Conservation (phyloP, 495 filamentous ascomycete genomes). For the Podospora australis region DNA sequence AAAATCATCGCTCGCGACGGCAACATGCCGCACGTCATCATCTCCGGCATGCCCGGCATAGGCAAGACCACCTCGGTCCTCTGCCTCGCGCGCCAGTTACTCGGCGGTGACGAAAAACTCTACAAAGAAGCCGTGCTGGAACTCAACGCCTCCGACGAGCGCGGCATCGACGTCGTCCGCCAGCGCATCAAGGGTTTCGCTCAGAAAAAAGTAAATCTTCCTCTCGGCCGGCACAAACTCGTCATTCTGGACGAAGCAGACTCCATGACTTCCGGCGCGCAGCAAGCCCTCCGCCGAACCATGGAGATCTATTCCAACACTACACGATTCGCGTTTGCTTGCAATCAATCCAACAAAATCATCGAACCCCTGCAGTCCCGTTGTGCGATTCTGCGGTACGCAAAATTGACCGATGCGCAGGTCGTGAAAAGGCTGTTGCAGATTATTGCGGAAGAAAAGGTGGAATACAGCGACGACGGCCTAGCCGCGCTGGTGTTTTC, state of each 20-base stretch:
- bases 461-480: conserved; percentile 87
- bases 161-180: conserved; percentile 97
- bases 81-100: conserved; percentile 84
- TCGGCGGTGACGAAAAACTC: conserved; percentile 83
- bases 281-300: conserved; percentile 89
- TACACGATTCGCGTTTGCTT: conserved; percentile 95
- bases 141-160: conserved; percentile 91
- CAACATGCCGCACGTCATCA: conserved; percentile 99
- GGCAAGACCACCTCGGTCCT: conserved; percentile 96
- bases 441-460: conserved; percentile 82
- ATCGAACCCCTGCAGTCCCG: conserved; percentile 96
- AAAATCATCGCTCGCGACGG: conserved; percentile 99
- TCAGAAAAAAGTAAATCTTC: conserved; percentile 97
- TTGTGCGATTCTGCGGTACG: conserved; percentile 93
- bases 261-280: conserved; percentile 92
- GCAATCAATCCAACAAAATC: conserved; percentile 98
- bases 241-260: conserved; percentile 98
- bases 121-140: conserved; percentile 98
- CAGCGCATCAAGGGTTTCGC: conserved; percentile 98
- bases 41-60: conserved; percentile 98
- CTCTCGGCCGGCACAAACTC: conserved; percentile 84
- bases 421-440: conserved; percentile 84
- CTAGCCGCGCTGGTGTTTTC: conserved; percentile 93
- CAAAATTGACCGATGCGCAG: conserved; percentile 85
- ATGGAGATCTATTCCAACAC: conserved; percentile 99